Percentiles rank a stretch among this genome's conserved stretches.
phyloP scores from a whole-genome alignment of 2,329 filamentous ascomycete species.

The Aspergillus puulaauensis region DNA sequence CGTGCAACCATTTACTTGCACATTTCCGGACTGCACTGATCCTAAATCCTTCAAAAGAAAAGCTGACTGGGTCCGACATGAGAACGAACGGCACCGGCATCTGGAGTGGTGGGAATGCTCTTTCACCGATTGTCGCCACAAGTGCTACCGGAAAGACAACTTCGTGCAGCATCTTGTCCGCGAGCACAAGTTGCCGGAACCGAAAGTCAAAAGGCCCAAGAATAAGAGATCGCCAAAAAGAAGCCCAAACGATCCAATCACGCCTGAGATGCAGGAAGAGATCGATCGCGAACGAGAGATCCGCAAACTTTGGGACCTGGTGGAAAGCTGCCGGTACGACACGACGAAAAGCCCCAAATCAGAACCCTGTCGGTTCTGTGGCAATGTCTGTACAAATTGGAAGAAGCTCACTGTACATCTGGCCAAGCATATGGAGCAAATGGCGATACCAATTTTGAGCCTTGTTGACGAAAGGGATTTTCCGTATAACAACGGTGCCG shows the following conservation, averaged over 20 bases:
- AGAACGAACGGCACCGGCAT: conserved; percentile 87
- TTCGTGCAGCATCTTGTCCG: conserved; percentile 90
- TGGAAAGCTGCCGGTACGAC: conserved; percentile 74
- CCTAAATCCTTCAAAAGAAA: conserved; percentile 93
- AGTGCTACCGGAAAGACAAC: conserved; percentile 85
- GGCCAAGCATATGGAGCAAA: conserved; percentile 91
- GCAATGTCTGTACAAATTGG: conserved; percentile 76
- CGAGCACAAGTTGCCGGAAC: conserved; percentile 83
- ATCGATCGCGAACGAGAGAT: conserved; percentile 36
- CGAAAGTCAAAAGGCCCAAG: conserved; percentile 72
- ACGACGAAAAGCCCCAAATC: conserved; percentile 65
- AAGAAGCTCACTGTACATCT: conserved; percentile 93
- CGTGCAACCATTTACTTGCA: conserved; percentile 89
- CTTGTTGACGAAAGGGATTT: conserved; percentile 46
- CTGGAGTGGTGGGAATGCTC: conserved; percentile 90
- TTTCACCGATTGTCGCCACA: conserved; percentile 75
- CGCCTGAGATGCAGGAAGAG: conserved; percentile 24
- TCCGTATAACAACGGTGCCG: conserved; percentile 16
- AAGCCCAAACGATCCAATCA: conserved; percentile 41
- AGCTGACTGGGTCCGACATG: conserved; percentile 92
- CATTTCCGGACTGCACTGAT: conserved; percentile 77
- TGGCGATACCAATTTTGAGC: conserved; percentile 75
- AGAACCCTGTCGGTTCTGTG: conserved; percentile 85
- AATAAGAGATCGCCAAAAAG: conserved; percentile 56
- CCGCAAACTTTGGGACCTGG: conserved; percentile 72